Base-by-base conservation (phyloP, 768 basidiomycete genomes). In the Stropharia rugosoannulata region DNA sequence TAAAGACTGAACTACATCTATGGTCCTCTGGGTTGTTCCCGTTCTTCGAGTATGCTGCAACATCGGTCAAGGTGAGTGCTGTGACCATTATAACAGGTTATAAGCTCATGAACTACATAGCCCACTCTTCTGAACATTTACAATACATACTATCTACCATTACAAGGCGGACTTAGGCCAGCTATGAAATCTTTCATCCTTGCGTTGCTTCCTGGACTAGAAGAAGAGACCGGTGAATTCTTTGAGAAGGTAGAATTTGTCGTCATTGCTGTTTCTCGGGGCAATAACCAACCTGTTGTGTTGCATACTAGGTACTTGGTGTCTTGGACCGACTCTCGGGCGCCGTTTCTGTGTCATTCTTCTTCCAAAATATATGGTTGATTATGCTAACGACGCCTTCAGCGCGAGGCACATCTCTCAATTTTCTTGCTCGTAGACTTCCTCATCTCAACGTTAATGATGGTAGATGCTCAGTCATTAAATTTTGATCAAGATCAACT, bases 21-120 rank as follows among this genome's bases (percentile, higher is more conserved):
- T 99, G 97, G 97, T 94, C 93, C 0, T 88, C 94, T 4, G 97
- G 97, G 6, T 72, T 99, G 5, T 98, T 99, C 69, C 97, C 97
- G 0, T 98, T 98, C 83, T 98, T 98, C 64, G 94, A 98, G 73
- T 98, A 94, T 70, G 94, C 97, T 9, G 89, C 96, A n/a, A 98
- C 95, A n/a, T 95, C 95, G 16, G 95, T 98, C 55, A 93, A 93
- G 81, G 93, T 90, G 60, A 55, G 27, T 40, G 48, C 25, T 29
- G 51, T 29, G 37, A 35, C 10, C 43, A 22, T n/a, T 13, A 11
- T 51, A 37, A 29, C 29, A 44, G 38, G 32, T 41, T 51, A 29
- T 51, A 39, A 43, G 40, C 42, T 44, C 38, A 32, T 16, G 27
- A 12, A 48, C 49, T 43, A 29, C 19, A 4, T 44, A 96, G 89